phyloP scores from a whole-genome alignment of 2,329 filamentous ascomycete species.

The Claviceps sp. region DNA sequence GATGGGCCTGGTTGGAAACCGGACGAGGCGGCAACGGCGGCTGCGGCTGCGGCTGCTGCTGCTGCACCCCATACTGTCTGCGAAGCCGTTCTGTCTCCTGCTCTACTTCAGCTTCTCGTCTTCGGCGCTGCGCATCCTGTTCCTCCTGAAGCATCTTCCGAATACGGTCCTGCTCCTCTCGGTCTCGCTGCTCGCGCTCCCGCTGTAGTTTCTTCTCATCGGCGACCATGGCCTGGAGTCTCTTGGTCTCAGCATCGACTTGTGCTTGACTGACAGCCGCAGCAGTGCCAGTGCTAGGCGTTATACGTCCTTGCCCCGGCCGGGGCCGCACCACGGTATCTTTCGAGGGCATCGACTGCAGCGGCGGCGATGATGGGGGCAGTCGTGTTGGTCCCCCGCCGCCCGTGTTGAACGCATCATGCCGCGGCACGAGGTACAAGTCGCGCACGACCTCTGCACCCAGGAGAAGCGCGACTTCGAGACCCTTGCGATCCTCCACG shows the following conservation, averaged over 20 bases:
- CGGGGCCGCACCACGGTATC: too few relatives aligned
- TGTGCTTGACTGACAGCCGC: too few relatives aligned
- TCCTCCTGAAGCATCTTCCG: slow-evolving; percentile 55
- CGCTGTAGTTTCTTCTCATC: slow-evolving; percentile 37
- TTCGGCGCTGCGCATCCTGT: slow-evolving; percentile 38
- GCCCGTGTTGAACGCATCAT: slow-evolving; percentile 67
- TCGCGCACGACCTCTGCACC: slow-evolving; percentile 52
- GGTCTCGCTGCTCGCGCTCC: slow-evolving; percentile 43
- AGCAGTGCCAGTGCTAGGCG: too few relatives aligned
- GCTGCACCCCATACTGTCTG: slow-evolving; percentile 49
- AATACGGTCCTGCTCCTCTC: slow-evolving; percentile 39
- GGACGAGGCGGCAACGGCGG: slow-evolving; percentile 18
- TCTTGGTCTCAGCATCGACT: slow-evolving; percentile 65
- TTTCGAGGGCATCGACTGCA: background rate
- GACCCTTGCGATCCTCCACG: slow-evolving; percentile 83
- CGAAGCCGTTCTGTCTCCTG: slow-evolving; percentile 73
- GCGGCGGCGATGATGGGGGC: slow-evolving; percentile 19
- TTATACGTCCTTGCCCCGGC: too few relatives aligned
- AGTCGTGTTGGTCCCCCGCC: slow-evolving; percentile 22
- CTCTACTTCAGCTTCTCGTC: slow-evolving; percentile 48
- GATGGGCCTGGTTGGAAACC: too few relatives aligned
- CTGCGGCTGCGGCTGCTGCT: slow-evolving; percentile 20
- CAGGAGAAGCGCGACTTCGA: slow-evolving; percentile 67
- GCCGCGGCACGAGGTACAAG: slow-evolving; percentile 48
- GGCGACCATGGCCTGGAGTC: slow-evolving; percentile 44